Percentiles rank a stretch among this genome's conserved stretches.
These are phyloP conservation scores for Arachnomyces sp. DNA, from an alignment of 2,329 filamentous ascomycete genomes.

Conservation along the genomic window DNA sequence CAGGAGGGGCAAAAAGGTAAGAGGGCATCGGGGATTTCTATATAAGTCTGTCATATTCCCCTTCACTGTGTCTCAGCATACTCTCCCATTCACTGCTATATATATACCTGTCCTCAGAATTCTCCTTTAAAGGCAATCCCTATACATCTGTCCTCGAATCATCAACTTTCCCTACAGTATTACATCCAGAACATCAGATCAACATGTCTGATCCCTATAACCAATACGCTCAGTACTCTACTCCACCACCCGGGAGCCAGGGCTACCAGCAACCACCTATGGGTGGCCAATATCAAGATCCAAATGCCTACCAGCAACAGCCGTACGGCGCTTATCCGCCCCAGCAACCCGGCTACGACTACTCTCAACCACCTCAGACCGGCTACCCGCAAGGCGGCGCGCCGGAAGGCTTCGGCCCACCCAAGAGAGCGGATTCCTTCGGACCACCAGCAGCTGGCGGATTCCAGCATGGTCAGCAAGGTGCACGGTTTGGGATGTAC, in stretches of 20 bases:
- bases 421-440: constrained; percentile 29
- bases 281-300: too few species aligned
- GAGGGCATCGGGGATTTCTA: too few species aligned
- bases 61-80: too few species aligned
- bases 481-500: constrained; percentile 25
- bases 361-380: constrained; percentile 22
- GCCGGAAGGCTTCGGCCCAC: constrained; percentile 39
- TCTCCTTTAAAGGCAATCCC: too few species aligned
- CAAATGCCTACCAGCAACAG: constrained; percentile 20
- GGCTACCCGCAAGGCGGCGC: constrained; percentile 21
- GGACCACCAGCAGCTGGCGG: constrained; percentile 35
- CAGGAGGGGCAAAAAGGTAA: too few species aligned
- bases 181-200: background rate
- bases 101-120: too few species aligned
- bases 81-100: too few species aligned
- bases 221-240: constrained; percentile 21
- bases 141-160: too few species aligned
- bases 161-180: too few species aligned
- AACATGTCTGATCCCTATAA: constrained; percentile 42
- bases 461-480: constrained; percentile 41
- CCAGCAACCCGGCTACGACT: constrained; percentile 21
- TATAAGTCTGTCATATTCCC: too few species aligned
- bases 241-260: too few species aligned
- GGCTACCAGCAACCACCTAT: too few species aligned
- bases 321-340: constrained; percentile 1